Base-by-base conservation (phyloP, 768 basidiomycete genomes). In the Termitomyces sp. region DNA sequence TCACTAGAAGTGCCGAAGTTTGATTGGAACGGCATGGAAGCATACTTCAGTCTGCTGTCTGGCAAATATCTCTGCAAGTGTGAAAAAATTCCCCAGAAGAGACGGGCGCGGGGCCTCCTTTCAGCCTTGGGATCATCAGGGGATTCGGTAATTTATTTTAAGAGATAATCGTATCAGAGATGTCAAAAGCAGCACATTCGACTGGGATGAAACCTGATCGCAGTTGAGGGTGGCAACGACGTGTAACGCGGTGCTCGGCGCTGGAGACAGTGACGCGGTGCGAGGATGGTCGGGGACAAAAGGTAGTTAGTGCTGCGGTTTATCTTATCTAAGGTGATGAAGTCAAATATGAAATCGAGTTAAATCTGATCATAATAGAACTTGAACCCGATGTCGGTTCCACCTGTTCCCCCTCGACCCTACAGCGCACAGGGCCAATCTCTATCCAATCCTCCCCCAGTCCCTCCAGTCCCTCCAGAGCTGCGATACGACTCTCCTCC, bases 401-500 rank as follows among this genome's bases (percentile, higher is more conserved):
- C 70, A 27, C 70, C 70, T 12, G 64, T 71, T 7, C 70, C 70
- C 54, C 70, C 70, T 41, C 65, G 68, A 19, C 70, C 69, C 17
- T 66, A 62, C 47, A 66, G 66, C 19, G 52, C 62, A 0, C 59
- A 65, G 39, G 47, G 56, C 17, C 59, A 21, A 51, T 58, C 46
- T 37, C 14, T 52, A 46, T 27, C 52, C 19, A 21, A 10, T 3
- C 60, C 64, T 25, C 71, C 69, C 27, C 69, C 66, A 46, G 62
- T 66, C 59, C 76, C 66, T 58, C 74, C 60, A 48, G 65, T 55
- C 60, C 75, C 66, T 58, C 67, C 14, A 62, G 60, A 54, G 67
- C 67, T 37, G 27, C 66, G 58, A 11, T 72, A 71, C 50, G 72
- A 72, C 19, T 77, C 80, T 3, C 71, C 68, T 0, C 83, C 77